Evolutionary conservation across 164 flowering plant species (phyloP).

Genomic region (Magnolia kwangsiensis): DNA sequence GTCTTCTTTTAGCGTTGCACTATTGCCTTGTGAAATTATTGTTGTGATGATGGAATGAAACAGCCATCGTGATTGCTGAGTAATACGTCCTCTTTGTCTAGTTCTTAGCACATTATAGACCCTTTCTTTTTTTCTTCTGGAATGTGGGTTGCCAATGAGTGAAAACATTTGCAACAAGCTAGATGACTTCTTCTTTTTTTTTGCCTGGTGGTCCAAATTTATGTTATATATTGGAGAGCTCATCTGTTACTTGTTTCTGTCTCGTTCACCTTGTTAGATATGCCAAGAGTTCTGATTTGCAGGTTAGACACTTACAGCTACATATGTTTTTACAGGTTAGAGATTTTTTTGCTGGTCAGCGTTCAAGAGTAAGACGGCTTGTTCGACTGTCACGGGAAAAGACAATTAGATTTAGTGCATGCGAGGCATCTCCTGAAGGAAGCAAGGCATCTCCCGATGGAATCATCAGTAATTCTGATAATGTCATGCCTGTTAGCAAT

Average conservation of each 20-base stretch:
- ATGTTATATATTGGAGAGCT: no score
- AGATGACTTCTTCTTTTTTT: not conserved
- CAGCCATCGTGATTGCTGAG: no score
- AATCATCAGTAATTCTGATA: constrained; percentile 28
- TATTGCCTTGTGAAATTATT: no score
- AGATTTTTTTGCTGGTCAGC: constrained; percentile 80
- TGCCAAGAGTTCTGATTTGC: not conserved
- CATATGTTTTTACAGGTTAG: constrained; percentile 48
- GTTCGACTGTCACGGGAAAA: constrained; percentile 66
- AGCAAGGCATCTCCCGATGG: constrained; percentile 15
- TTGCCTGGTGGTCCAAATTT: no score
- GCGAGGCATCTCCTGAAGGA: constrained; percentile 21
- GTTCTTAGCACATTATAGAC: no score
- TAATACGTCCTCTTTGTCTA: no score
- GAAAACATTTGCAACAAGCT: not conserved
- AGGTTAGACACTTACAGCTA: not conserved
- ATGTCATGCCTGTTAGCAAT: constrained; percentile 25
- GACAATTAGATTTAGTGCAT: constrained; percentile 32
- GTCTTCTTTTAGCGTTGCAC: no score
- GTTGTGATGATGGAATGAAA: no score
- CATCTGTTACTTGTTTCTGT: not conserved
- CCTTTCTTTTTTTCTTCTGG: no score
- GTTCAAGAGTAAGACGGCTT: constrained; percentile 70
- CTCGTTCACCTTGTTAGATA: no score
- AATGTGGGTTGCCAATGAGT: no score